phyloP scores from a whole-genome alignment of 2,329 filamentous ascomycete genomes.

The Botrytis fabae region DNA sequence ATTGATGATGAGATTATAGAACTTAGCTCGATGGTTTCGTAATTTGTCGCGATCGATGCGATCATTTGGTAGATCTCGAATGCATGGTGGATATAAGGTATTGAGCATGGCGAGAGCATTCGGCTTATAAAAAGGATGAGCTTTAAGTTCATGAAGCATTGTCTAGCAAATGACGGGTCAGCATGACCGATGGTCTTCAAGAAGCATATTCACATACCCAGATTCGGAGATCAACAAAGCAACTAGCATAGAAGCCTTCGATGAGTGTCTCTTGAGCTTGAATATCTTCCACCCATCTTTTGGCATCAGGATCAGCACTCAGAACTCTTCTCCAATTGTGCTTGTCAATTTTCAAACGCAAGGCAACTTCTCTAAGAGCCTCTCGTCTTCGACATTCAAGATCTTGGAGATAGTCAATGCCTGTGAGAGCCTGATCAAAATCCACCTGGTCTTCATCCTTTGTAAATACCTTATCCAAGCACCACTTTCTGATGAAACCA shows the following conservation, averaged over 20 bases:
- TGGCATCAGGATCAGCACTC: constrained; percentile 28
- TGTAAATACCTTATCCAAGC: constrained; percentile 30
- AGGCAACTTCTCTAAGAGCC: constrained; percentile 30
- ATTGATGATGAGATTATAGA: constrained; percentile 32
- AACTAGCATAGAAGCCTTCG: constrained; percentile 30
- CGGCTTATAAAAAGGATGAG: constrained; percentile 29
- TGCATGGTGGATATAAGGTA: constrained; percentile 37
- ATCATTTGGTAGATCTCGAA: constrained; percentile 33
- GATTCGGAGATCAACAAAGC: constrained; percentile 35
- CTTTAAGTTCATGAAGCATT: constrained; percentile 34
- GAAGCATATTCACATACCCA: constrained; percentile 32
- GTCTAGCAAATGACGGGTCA: constrained; percentile 28
- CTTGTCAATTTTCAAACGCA: constrained; percentile 30
- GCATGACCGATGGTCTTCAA: background rate
- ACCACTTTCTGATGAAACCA: constrained; percentile 28
- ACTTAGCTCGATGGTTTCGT: constrained; percentile 31
- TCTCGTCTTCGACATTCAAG: constrained; percentile 33
- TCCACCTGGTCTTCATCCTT: constrained; percentile 30
- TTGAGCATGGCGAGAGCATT: constrained; percentile 38
- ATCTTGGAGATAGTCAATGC: constrained; percentile 37
- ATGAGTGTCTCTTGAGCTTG: constrained; percentile 31
- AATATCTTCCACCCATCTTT: constrained; percentile 33
- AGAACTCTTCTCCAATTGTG: constrained; percentile 34
- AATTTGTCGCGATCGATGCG: constrained; percentile 28
- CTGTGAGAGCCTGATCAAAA: constrained; percentile 32